A percentile compares a stretch with the other conserved stretches of the same genome.
These are phyloP conservation scores for Beauveria sp. DNA, from an alignment of 2,329 filamentous ascomycete species.

Conservation along the genomic window DNA sequence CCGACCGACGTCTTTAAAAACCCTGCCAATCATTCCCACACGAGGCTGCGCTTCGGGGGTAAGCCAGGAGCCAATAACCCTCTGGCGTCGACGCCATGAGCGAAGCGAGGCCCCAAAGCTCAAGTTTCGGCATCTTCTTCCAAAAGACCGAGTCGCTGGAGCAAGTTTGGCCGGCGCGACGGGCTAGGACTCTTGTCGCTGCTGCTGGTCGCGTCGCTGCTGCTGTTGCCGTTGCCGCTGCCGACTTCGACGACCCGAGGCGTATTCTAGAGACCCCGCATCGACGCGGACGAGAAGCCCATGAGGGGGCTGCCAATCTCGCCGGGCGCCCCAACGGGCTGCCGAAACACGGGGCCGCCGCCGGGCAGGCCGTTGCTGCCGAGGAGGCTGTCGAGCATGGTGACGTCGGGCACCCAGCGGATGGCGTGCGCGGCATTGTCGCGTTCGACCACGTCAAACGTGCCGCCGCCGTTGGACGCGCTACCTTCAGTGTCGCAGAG, in stretches of 20 bases:
- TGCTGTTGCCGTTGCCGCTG: neutral
- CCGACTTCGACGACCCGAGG: slow-evolving; percentile 10
- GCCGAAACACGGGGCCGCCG: slow-evolving; percentile 32
- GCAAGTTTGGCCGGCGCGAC: slow-evolving; percentile 13
- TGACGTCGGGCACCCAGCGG: slow-evolving; percentile 41
- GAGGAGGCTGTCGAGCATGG: neutral
- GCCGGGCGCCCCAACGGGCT: slow-evolving; percentile 50
- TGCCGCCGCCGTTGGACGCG: slow-evolving; percentile 79
- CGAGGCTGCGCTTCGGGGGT: neutral
- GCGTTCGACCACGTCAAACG: slow-evolving; percentile 58
- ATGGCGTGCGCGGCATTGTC: slow-evolving; percentile 37
- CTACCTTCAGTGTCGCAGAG: slow-evolving; percentile 91
- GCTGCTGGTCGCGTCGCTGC: neutral
- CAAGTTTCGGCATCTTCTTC: neutral
- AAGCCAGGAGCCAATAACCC: neutral
- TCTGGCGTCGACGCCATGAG: neutral
- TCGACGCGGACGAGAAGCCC: slow-evolving; percentile 30
- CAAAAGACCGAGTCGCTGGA: slow-evolving; percentile 12
- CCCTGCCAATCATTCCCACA: too few species aligned
- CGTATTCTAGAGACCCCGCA: slow-evolving; percentile 27
- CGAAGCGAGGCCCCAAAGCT: neutral
- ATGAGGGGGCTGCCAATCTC: slow-evolving; percentile 63
- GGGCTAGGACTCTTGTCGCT: slow-evolving; percentile 9
- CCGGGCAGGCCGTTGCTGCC: slow-evolving; percentile 25
- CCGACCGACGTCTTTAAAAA: too few species aligned